Conservation (phyloP, 1,284 basidiomycete species). For the Trichosporon sp. region DNA sequence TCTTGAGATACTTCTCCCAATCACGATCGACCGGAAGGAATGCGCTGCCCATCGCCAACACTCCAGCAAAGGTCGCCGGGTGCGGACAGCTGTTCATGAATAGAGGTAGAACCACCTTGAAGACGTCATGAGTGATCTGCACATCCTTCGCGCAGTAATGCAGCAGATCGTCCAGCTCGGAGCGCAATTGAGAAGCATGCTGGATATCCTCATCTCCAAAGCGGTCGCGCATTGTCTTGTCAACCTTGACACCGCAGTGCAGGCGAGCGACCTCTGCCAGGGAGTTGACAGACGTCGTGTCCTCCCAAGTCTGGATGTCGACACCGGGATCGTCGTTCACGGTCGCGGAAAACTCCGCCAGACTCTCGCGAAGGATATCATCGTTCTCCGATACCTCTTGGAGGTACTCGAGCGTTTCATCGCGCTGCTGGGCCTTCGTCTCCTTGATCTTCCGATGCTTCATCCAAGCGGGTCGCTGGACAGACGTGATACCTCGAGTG, state of each 20-base stretch:
- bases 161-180: conserved; percentile 70
- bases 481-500: conserved; percentile 87
- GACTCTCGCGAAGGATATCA: conserved; percentile 39
- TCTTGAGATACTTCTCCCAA: conserved; percentile 76
- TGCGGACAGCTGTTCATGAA: conserved; percentile 83
- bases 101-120: conserved; percentile 69
- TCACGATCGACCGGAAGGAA: conserved; percentile 84
- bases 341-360: conserved; percentile 36
- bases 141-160: conserved; percentile 86
- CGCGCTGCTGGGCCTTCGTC: conserved; percentile 40
- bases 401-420: conserved; percentile 39
- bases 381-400: conserved; percentile 53
- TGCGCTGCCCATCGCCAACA: conserved; percentile 84
- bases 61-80: conserved; percentile 87
- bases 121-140: conserved; percentile 76
- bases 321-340: conserved; percentile 28
- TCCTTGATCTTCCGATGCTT: conserved; percentile 58
- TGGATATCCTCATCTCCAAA: conserved; percentile 53
- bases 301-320: conserved; percentile 63
- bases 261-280: conserved; percentile 85
- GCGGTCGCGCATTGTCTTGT: conserved; percentile 74
- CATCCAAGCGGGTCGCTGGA: conserved; percentile 90
- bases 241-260: conserved; percentile 74
- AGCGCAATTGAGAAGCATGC: conserved; percentile 56
- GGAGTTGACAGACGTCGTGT: conserved; percentile 85